These are phyloP conservation scores for Limonium bicolor DNA, from an alignment of 148 eudicot species.

Conservation along the genomic window DNA sequence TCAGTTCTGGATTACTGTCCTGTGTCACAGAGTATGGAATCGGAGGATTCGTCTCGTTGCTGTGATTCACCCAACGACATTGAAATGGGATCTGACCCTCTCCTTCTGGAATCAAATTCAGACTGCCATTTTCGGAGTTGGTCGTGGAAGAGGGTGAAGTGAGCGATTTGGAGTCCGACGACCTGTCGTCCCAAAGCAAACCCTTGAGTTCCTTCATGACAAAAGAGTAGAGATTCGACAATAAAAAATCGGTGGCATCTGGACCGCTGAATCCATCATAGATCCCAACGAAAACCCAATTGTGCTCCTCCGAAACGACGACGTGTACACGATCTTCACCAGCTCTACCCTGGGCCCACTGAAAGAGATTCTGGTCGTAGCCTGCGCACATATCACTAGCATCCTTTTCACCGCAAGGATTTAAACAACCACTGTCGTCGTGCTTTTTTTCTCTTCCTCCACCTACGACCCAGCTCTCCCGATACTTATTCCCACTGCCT, in stretches of 20 bases:
- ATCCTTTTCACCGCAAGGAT: conserved; percentile 43
- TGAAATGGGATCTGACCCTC: no score
- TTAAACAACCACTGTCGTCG: conserved; percentile 30
- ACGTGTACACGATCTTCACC: conserved; percentile 2
- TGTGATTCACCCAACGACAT: no score
- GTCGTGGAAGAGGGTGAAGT: neutral
- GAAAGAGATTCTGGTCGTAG: no score
- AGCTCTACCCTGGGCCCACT: neutral
- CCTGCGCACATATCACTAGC: no score
- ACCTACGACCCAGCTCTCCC: conserved; percentile 37
- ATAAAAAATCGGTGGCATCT: neutral
- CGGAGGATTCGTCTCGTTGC: no score
- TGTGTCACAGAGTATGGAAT: conserved; percentile 18
- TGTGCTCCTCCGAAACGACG: neutral
- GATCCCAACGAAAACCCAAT: neutral
- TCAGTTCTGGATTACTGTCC: conserved; percentile 19
- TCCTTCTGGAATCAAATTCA: neutral
- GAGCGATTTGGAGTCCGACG: neutral
- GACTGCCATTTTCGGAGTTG: neutral
- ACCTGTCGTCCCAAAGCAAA: neutral
- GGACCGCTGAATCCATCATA: neutral
- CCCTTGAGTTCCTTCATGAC: conserved; percentile 1
- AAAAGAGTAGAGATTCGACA: neutral
- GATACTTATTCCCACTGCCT: conserved; percentile 16
- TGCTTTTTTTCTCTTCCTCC: conserved; percentile 29